Evolutionary conservation across 2,329 filamentous ascomycete genomes (phyloP).

Genomic region (Aspergillus pseudotamarii): DNA sequence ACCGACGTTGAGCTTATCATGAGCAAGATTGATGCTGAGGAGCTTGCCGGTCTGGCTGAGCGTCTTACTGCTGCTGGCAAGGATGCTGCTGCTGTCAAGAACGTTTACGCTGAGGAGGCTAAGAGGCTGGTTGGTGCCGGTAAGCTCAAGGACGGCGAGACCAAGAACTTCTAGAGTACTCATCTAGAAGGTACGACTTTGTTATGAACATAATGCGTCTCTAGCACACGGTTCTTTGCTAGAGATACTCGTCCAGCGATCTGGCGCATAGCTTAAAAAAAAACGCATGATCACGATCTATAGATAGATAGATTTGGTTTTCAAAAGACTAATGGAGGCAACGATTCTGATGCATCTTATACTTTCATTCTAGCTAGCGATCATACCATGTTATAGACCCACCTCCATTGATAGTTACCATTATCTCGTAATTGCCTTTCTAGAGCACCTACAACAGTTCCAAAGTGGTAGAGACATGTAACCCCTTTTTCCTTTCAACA

Average conservation of each 20-base stretch:
- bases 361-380: neutral
- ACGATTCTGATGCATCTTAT: slow-evolving; percentile 13
- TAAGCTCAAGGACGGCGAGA: slow-evolving; percentile 82
- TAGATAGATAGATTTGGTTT: slow-evolving; percentile 17
- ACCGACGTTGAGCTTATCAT: slow-evolving; percentile 85
- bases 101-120: slow-evolving; percentile 75
- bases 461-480: no score
- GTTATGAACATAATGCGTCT: neutral
- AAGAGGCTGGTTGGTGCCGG: slow-evolving; percentile 77
- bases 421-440: no score
- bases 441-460: no score
- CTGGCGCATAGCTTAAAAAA: slow-evolving; percentile 2
- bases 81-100: slow-evolving; percentile 82
- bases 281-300: slow-evolving; percentile 7
- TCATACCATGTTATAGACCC: no score
- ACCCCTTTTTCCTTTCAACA: no score
- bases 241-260: neutral
- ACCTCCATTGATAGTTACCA: no score
- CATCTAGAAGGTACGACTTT: neutral
- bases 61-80: slow-evolving; percentile 79
- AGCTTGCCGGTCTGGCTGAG: slow-evolving; percentile 79
- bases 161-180: slow-evolving; percentile 56
- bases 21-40: slow-evolving; percentile 84
- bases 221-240: neutral
- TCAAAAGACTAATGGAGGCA: slow-evolving; percentile 15